Percentiles rank a stretch among this genome's conserved stretches.
Evolutionary conservation across 2,329 filamentous ascomycete genomes (phyloP).

Genomic region (Parascedosporium putredinis): DNA sequence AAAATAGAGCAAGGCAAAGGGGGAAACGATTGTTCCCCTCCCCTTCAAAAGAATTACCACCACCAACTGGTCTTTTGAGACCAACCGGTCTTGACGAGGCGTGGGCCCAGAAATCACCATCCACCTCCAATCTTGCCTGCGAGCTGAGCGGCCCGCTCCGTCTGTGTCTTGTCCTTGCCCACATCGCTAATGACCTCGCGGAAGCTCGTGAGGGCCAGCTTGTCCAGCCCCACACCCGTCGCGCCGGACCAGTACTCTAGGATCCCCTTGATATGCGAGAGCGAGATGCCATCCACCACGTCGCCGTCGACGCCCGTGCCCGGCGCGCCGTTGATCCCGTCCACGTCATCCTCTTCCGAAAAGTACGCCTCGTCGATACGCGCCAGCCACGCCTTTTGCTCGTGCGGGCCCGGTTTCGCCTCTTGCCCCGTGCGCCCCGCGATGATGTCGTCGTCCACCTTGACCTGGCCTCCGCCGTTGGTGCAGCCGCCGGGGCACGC

Average conservation of each 20-base stretch:
- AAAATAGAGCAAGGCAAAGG: conserved; percentile 6
- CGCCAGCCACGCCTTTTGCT: conserved; percentile 78
- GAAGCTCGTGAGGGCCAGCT: conserved; percentile 75
- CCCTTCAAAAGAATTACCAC: too few relatives aligned
- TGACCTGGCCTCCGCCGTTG: conserved; percentile 93
- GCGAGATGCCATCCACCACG: conserved; percentile 55
- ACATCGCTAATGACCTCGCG: conserved; percentile 92
- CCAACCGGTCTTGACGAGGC: neutral
- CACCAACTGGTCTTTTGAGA: too few relatives aligned
- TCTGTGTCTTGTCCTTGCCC: conserved; percentile 64
- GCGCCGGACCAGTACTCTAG: conserved; percentile 66
- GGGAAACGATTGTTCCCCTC: conserved; percentile 11
- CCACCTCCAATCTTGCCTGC: conserved; percentile 87
- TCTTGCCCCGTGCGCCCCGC: conserved; percentile 35
- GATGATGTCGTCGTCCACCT: conserved; percentile 66
- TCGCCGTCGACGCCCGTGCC: conserved; percentile 22
- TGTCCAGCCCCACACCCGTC: conserved; percentile 61
- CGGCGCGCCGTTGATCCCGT: conserved; percentile 5
- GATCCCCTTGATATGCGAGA: conserved; percentile 53
- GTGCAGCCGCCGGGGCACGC: conserved; percentile 98
- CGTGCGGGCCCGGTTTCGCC: conserved; percentile 55
- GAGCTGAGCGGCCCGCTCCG: conserved; percentile 76
- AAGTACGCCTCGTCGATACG: conserved; percentile 86
- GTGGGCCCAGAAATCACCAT: conserved; percentile 48
- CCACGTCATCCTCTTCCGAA: conserved; percentile 52